Percentiles rank a stretch among this genome's conserved stretches.
phyloP scores from a whole-genome alignment of 2,329 filamentous ascomycete genomes.

The Colletotrichum graminicola region DNA sequence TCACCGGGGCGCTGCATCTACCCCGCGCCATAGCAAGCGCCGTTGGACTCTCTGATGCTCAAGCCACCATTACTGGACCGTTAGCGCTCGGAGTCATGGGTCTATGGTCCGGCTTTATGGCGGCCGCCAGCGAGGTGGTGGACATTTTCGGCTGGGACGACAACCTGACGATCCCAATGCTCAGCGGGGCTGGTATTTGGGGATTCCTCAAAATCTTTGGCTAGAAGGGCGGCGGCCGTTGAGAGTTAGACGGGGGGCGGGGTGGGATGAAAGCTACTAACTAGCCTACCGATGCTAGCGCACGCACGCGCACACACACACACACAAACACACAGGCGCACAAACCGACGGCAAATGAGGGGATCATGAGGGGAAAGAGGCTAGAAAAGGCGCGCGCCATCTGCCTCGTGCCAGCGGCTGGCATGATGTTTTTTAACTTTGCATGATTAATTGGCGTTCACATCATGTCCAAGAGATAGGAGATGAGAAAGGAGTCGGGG shows the following conservation, averaged over 20 bases:
- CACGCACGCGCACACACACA: neutral
- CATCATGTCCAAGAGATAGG: conserved; percentile 28
- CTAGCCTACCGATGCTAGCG: conserved; percentile 31
- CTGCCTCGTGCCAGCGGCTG: conserved; percentile 30
- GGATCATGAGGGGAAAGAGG: conserved; percentile 32
- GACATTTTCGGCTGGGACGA: conserved; percentile 97
- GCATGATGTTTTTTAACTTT: conserved; percentile 34
- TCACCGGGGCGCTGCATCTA: conserved; percentile 80
- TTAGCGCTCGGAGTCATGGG: conserved; percentile 85
- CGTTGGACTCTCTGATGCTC: conserved; percentile 70
- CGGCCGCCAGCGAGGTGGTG: conserved; percentile 88
- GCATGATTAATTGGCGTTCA: conserved; percentile 40
- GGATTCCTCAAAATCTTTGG: conserved; percentile 91
- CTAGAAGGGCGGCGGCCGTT: conserved; percentile 49
- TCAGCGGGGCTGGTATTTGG: conserved; percentile 91
- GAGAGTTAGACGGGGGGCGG: conserved; percentile 15
- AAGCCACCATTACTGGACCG: conserved; percentile 75
- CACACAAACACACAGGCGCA: neutral
- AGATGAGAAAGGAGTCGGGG: neutral
- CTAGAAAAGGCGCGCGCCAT: neutral
- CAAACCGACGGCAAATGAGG: conserved; percentile 21
- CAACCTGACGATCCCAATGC: conserved; percentile 94
- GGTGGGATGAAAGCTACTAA: conserved; percentile 3
- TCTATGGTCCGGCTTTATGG: conserved; percentile 88
- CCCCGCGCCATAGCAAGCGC: conserved; percentile 69